Evolutionary conservation across 495 filamentous ascomycete genomes (phyloP).

Genomic region (Hypoxylon trugodes): DNA sequence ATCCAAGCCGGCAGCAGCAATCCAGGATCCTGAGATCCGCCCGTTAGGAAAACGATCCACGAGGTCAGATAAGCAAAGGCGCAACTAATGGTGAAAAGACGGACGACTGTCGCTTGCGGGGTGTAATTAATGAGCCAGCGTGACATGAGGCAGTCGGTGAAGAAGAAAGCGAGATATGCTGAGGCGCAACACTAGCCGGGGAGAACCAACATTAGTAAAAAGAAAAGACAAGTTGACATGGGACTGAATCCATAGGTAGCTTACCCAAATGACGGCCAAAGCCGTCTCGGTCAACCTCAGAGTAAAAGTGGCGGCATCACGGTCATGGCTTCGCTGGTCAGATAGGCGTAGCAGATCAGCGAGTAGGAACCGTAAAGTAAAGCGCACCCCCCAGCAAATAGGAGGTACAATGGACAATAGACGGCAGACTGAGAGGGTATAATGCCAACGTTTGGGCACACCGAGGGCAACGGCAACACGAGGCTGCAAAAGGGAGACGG

Average conservation of each 20-base stretch:
- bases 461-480: slow-evolving; percentile 60
- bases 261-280: slow-evolving; percentile 84
- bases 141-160: slow-evolving; percentile 92
- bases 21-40: slow-evolving; percentile 76
- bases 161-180: slow-evolving; percentile 87
- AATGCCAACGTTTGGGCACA: slow-evolving; percentile 56
- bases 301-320: slow-evolving; percentile 34
- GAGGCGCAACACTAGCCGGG: slow-evolving; percentile 77
- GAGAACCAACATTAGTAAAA: not conserved
- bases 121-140: slow-evolving; percentile 92
- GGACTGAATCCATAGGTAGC: slow-evolving; percentile 39
- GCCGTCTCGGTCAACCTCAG: slow-evolving; percentile 78
- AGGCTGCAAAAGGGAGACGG: slow-evolving; percentile 60
- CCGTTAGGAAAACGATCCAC: slow-evolving; percentile 78
- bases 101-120: slow-evolving; percentile 82
- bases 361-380: slow-evolving; percentile 55
- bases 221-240: not conserved
- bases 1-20: slow-evolving; percentile 88
- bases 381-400: slow-evolving; percentile 54
- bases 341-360: slow-evolving; percentile 37
- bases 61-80: slow-evolving; percentile 84
- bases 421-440: slow-evolving; percentile 55
- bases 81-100: slow-evolving; percentile 79
- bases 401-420: slow-evolving; percentile 55
- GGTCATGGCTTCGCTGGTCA: slow-evolving; percentile 21